Evolutionary conservation across 768 basidiomycete species (phyloP).

Genomic region (Dentipellis fragilis): DNA sequence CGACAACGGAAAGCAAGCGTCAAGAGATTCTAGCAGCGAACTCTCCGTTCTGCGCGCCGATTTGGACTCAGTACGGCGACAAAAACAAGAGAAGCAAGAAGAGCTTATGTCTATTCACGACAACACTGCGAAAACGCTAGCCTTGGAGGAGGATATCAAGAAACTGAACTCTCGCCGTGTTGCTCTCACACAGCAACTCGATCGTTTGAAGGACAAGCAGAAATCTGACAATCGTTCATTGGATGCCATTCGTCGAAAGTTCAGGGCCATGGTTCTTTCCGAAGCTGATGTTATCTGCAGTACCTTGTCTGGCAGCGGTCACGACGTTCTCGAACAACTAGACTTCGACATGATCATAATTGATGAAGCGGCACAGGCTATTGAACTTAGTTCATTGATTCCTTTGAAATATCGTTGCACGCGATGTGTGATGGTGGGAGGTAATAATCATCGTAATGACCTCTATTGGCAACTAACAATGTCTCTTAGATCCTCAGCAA

Average conservation of each 20-base stretch:
- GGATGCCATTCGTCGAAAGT: slow-evolving; percentile 70
- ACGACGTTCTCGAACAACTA: slow-evolving; percentile 71
- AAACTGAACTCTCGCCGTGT: slow-evolving; percentile 56
- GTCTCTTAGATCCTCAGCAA: slow-evolving; percentile 75
- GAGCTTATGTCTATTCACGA: slow-evolving; percentile 50
- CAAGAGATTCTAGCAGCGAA: slow-evolving; percentile 46
- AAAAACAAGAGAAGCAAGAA: slow-evolving; percentile 46
- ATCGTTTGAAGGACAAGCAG: slow-evolving; percentile 73
- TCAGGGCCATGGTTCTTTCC: slow-evolving; percentile 63
- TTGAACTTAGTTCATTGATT: slow-evolving; percentile 91
- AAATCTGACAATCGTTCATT: slow-evolving; percentile 72
- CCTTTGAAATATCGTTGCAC: slow-evolving; percentile 82
- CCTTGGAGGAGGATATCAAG: slow-evolving; percentile 66
- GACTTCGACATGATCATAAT: slow-evolving; percentile 96
- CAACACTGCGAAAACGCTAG: slow-evolving; percentile 39
- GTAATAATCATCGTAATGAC: slow-evolving; percentile 21
- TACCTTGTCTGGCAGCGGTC: slow-evolving; percentile 89
- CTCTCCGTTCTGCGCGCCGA: slow-evolving; percentile 53
- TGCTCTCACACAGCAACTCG: slow-evolving; percentile 55
- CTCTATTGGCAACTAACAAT: not conserved
- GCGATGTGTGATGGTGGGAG: slow-evolving; percentile 90
- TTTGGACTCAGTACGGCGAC: slow-evolving; percentile 56
- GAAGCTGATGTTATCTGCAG: slow-evolving; percentile 92
- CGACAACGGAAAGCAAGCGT: slow-evolving; percentile 24
- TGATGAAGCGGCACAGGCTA: slow-evolving; percentile 95